Evolutionary conservation across 2,329 filamentous ascomycete genomes (phyloP).

Genomic region (Nannizzia gypsea): DNA sequence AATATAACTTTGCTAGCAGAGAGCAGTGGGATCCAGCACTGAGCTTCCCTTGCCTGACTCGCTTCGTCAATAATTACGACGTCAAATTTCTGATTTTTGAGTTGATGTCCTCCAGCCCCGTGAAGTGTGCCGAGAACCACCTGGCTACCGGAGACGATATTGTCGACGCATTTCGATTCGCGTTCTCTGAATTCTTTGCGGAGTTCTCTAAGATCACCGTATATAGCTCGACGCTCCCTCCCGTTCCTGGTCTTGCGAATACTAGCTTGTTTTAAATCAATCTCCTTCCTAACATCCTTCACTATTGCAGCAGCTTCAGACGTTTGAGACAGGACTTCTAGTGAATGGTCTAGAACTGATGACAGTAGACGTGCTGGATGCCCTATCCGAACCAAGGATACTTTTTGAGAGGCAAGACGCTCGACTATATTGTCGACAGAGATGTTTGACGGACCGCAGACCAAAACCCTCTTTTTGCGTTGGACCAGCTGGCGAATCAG

Average conservation of each 20-base stretch:
- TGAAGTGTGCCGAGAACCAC: slow-evolving; percentile 89
- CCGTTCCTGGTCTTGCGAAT: slow-evolving; percentile 78
- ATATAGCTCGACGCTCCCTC: slow-evolving; percentile 67
- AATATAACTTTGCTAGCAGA: slow-evolving; percentile 72
- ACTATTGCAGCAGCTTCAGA: slow-evolving; percentile 85
- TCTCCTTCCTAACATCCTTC: slow-evolving; percentile 77
- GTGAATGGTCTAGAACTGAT: slow-evolving; percentile 74
- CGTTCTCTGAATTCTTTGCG: slow-evolving; percentile 79
- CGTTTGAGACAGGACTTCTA: slow-evolving; percentile 81
- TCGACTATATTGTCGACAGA: slow-evolving; percentile 98
- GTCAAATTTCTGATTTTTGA: slow-evolving; percentile 72
- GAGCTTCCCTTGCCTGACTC: slow-evolving; percentile 86
- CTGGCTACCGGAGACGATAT: slow-evolving; percentile 62
- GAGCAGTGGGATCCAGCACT: slow-evolving; percentile 89
- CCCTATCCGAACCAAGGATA: slow-evolving; percentile 79
- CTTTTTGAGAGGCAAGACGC: slow-evolving; percentile 68
- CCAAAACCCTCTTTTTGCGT: slow-evolving; percentile 61
- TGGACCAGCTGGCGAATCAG: slow-evolving; percentile 82
- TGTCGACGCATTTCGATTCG: slow-evolving; percentile 68
- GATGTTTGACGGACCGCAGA: slow-evolving; percentile 95
- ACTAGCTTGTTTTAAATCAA: slow-evolving; percentile 81
- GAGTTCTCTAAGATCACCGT: slow-evolving; percentile 71
- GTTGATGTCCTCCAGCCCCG: slow-evolving; percentile 74
- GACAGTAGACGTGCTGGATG: slow-evolving; percentile 86
- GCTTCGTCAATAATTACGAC: slow-evolving; percentile 94